These are phyloP conservation scores for Phanerochaete carnosa DNA, from an alignment of 768 basidiomycete species.

Conservation along the genomic window DNA sequence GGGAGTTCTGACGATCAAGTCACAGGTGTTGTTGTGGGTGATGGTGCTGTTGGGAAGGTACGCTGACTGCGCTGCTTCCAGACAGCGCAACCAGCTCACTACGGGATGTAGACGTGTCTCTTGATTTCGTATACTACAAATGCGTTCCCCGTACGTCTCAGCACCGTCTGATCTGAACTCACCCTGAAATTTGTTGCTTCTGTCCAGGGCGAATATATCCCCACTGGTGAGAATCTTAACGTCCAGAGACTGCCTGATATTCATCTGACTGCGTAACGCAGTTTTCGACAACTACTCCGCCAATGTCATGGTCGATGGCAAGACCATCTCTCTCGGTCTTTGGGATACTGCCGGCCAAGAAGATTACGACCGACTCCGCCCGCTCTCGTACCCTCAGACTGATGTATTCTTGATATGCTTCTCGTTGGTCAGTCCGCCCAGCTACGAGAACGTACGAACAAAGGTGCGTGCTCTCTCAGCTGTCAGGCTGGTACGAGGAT, in stretches of 20 bases:
- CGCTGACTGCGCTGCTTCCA: constrained; percentile 21
- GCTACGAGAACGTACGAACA: constrained; percentile 97
- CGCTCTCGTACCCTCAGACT: constrained; percentile 97
- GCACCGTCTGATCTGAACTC: neutral
- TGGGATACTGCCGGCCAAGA: constrained; percentile 99
- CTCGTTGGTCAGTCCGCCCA: constrained; percentile 95
- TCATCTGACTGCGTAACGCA: constrained; percentile 25
- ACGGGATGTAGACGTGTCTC: constrained; percentile 77
- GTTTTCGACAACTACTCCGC: constrained; percentile 99
- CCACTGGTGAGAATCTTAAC: constrained; percentile 60
- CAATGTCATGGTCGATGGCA: constrained; percentile 98
- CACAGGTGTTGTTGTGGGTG: constrained; percentile 94
- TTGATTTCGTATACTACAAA: constrained; percentile 99
- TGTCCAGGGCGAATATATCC: constrained; percentile 89
- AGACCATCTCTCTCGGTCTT: constrained; percentile 95
- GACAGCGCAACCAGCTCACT: constrained; percentile 20
- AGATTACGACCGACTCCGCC: constrained; percentile 97
- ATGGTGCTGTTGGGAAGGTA: constrained; percentile 98
- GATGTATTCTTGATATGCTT: constrained; percentile 99
- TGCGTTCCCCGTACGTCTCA: constrained; percentile 79
- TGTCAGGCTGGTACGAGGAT: neutral
- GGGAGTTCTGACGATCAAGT: constrained; percentile 26
- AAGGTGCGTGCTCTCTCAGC: constrained; percentile 56
- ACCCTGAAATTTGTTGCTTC: constrained; percentile 15
- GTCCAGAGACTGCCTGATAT: constrained; percentile 1